Evolutionary conservation across 2,329 filamentous ascomycete species (phyloP).

Genomic region (Penicillium olsonii): DNA sequence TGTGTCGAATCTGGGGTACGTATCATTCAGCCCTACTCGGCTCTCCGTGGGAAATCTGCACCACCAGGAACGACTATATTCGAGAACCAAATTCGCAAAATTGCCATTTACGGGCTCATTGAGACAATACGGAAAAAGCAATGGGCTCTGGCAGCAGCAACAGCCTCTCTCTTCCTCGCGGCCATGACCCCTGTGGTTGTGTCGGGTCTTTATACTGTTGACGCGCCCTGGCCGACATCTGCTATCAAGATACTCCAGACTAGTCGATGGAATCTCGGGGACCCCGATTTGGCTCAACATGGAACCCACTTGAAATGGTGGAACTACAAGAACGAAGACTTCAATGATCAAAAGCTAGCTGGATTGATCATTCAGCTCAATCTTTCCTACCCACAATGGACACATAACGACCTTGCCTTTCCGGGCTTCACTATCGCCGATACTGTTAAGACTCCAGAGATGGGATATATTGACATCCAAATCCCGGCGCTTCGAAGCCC

Average conservation of each 20-base stretch:
- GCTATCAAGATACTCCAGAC: background rate
- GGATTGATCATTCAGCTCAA: constrained; percentile 28
- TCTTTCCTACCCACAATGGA: constrained; percentile 35
- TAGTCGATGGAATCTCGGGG: constrained; percentile 6
- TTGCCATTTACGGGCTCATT: constrained; percentile 56
- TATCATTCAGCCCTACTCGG: constrained; percentile 21
- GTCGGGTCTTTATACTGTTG: constrained; percentile 12
- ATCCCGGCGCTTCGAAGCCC: background rate
- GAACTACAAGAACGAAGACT: no score
- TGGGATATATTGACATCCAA: background rate
- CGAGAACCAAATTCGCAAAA: constrained; percentile 22
- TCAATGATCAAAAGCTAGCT: background rate
- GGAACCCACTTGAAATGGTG: background rate
- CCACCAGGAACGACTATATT: constrained; percentile 14
- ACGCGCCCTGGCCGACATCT: background rate
- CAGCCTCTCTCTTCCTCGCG: constrained; percentile 15
- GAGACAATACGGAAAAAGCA: constrained; percentile 39
- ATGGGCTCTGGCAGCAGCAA: constrained; percentile 14
- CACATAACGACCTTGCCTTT: constrained; percentile 32
- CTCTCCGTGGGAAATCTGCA: constrained; percentile 11
- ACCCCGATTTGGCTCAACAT: background rate
- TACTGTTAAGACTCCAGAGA: background rate
- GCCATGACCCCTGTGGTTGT: constrained; percentile 17
- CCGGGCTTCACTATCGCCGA: constrained; percentile 4
- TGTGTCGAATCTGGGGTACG: constrained; percentile 16